A percentile compares a stretch with the other conserved stretches of the same genome.
Conservation (phyloP, 495 filamentous ascomycete genomes). For the Echria macrotheca region DNA sequence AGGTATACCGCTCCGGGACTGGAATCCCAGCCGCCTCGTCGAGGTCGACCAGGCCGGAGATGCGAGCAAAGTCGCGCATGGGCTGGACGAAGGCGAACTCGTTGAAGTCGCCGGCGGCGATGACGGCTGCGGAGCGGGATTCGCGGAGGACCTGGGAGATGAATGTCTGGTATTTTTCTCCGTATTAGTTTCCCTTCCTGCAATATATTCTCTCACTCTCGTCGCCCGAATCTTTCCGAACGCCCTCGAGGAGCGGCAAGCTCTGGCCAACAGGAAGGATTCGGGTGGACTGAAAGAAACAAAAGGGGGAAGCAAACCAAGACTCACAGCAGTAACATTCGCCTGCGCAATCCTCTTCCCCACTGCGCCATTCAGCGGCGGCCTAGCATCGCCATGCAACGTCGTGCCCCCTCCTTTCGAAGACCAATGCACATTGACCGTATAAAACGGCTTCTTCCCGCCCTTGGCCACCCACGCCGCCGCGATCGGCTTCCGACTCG, state of each 20-base stretch:
- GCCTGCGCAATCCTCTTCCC: slow-evolving; percentile 43
- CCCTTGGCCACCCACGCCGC: slow-evolving; percentile 50
- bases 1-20: slow-evolving; percentile 53
- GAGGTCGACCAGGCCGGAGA: slow-evolving; percentile 46
- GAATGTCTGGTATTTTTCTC: slow-evolving; percentile 20
- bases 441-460: slow-evolving; percentile 43
- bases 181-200: background rate
- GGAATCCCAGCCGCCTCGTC: slow-evolving; percentile 44
- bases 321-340: slow-evolving; percentile 42
- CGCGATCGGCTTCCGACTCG: slow-evolving; percentile 52
- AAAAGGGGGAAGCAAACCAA: background rate
- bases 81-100: slow-evolving; percentile 55
- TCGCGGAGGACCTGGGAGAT: slow-evolving; percentile 37
- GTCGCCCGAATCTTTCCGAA: too few species aligned
- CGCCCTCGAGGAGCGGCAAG: too few species aligned
- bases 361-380: slow-evolving; percentile 56
- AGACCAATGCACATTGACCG: slow-evolving; percentile 55
- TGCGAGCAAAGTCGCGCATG: slow-evolving; percentile 35
- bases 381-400: slow-evolving; percentile 51
- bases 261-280: background rate
- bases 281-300: background rate
- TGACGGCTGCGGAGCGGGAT: slow-evolving; percentile 39
- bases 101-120: slow-evolving; percentile 57
- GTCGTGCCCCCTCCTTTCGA: slow-evolving; percentile 53
- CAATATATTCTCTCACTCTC: background rate